These are phyloP conservation scores for Physcomitrellopsis africana DNA, from an alignment of 225 moss, liverwort and hornwort genomes.

Conservation along the genomic window DNA sequence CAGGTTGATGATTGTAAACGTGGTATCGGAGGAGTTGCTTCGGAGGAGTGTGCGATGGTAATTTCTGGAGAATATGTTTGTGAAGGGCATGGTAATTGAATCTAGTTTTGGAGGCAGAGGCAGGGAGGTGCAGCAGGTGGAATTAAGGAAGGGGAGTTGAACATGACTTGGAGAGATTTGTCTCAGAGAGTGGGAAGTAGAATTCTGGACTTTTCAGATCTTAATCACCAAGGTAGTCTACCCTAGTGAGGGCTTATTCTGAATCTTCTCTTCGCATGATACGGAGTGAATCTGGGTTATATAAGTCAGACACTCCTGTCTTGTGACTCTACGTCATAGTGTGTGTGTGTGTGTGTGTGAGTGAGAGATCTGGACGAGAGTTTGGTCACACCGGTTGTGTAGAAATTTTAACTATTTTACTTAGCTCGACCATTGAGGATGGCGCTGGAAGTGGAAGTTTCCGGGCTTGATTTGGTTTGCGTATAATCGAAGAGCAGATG, in stretches of 20 bases:
- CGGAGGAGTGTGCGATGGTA: conserved; percentile 1
- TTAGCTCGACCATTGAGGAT: conserved; percentile 23
- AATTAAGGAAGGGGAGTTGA: conserved; percentile 5
- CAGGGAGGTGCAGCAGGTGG: conserved; percentile 13
- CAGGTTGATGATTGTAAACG: background rate
- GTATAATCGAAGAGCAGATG: conserved; percentile 28
- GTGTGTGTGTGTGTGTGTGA: too few species aligned
- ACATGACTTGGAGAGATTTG: background rate
- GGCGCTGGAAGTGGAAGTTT: conserved; percentile 19
- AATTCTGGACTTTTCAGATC: conserved; percentile 29
- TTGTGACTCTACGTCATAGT: conserved; percentile 16
- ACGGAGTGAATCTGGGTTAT: background rate
- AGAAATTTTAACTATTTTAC: conserved; percentile 11
- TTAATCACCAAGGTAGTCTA: conserved; percentile 23
- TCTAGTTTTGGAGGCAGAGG: conserved; percentile 5
- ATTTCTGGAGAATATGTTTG: background rate
- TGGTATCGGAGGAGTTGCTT: conserved; percentile 21
- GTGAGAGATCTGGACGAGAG: conserved; percentile 11
- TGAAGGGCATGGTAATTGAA: conserved; percentile 31
- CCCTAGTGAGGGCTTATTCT: background rate
- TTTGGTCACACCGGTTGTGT: background rate
- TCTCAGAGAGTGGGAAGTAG: conserved; percentile 2
- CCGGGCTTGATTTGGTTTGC: conserved; percentile 1
- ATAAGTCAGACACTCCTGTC: background rate
- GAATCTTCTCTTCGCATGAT: conserved; percentile 13